Conservation (phyloP, 1,139 yeast genomes). For the Blastobotrys elegans region DNA sequence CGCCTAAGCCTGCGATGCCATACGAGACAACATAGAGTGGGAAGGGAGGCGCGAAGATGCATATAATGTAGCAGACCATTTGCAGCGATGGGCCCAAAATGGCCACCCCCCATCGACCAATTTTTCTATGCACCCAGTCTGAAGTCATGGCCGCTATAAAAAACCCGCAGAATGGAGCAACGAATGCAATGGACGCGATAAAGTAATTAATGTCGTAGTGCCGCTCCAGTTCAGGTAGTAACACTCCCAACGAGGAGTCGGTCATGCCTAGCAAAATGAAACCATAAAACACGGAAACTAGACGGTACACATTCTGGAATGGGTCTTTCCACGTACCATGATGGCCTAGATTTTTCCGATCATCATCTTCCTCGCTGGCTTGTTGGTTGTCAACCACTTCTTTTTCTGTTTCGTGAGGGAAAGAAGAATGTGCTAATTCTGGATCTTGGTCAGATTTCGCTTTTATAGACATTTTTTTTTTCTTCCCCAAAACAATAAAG, state of each 20-base stretch:
- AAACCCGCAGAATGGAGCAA: constrained; percentile 33
- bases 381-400: too few relatives aligned
- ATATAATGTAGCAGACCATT: constrained; percentile 39
- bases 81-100: constrained; percentile 38
- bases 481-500: too few relatives aligned
- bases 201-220: constrained; percentile 26
- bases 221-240: constrained; percentile 21
- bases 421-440: too few relatives aligned
- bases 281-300: constrained; percentile 14
- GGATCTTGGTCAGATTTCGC: too few relatives aligned
- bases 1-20: constrained; percentile 55
- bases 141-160: constrained; percentile 35
- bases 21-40: constrained; percentile 46
- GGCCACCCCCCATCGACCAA: constrained; percentile 41
- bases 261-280: constrained; percentile 19
- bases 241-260: constrained; percentile 25
- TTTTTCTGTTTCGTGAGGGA: too few relatives aligned
- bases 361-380: neutral
- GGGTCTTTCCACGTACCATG: constrained; percentile 5
- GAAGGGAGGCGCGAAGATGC: constrained; percentile 38
- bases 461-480: too few relatives aligned
- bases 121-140: constrained; percentile 35
- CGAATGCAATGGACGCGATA: constrained; percentile 26
- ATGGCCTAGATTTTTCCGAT: neutral
- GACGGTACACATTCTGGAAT: constrained; percentile 10